Percentiles rank a stretch among this genome's conserved stretches.
phyloP scores from a whole-genome alignment of 257 asterid genomes.

The Datura wrightii region DNA sequence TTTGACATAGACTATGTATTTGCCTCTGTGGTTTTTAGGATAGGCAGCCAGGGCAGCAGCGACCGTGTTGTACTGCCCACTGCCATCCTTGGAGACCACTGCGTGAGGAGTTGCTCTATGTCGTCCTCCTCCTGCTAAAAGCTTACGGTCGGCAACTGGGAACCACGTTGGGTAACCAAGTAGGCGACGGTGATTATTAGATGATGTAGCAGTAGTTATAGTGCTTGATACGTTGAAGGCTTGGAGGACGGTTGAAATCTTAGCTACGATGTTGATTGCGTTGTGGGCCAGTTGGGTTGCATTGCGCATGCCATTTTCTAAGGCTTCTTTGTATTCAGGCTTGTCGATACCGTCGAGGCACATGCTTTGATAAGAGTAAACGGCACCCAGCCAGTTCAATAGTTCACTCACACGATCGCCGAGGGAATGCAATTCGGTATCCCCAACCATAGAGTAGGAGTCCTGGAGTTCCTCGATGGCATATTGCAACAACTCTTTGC shows the following conservation, averaged over 20 bases:
- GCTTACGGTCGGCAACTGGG: conserved; percentile 56
- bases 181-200: conserved; percentile 39
- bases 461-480: conserved; percentile 61
- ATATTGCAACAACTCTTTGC: conserved; percentile 59
- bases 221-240: conserved; percentile 40
- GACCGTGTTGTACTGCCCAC: conserved; percentile 62
- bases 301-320: conserved; percentile 51
- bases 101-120: conserved; percentile 44
- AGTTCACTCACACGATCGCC: conserved; percentile 53
- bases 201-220: not conserved
- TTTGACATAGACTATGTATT: conserved; percentile 67
- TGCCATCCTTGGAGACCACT: conserved; percentile 74
- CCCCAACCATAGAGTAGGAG: conserved; percentile 46
- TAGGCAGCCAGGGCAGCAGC: conserved; percentile 55
- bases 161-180: conserved; percentile 64
- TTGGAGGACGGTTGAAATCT: conserved; percentile 48
- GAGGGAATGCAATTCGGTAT: conserved; percentile 46
- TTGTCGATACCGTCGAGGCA: conserved; percentile 58
- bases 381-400: conserved; percentile 62
- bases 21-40: conserved; percentile 53
- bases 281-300: conserved; percentile 69
- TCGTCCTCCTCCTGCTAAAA: conserved; percentile 39
- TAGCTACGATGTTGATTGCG: conserved; percentile 65
- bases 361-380: conserved; percentile 50
- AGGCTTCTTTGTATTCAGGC: conserved; percentile 49